Evolutionary conservation across 1,284 basidiomycete genomes (phyloP).

Genomic region (Xanthoconium separans): DNA sequence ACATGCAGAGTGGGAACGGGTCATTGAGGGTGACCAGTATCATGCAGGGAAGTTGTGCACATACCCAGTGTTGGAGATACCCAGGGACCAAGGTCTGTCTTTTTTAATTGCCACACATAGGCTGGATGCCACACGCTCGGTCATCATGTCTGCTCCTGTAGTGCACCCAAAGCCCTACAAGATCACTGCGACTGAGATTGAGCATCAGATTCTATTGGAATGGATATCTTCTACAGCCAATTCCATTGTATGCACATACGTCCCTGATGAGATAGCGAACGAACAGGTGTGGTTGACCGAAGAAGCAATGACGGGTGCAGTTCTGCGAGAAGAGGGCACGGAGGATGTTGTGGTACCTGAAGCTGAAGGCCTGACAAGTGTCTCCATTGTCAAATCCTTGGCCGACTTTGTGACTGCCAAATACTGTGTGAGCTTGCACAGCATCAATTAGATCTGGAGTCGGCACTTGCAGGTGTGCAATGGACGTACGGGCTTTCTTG

Average conservation of each 20-base stretch:
- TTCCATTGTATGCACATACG: conserved; percentile 85
- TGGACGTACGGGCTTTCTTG: too few species aligned
- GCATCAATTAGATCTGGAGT: too few species aligned
- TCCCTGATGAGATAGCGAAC: conserved; percentile 85
- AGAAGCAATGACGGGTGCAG: conserved; percentile 77
- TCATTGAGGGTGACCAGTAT: conserved; percentile 75
- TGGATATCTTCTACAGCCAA: conserved; percentile 73
- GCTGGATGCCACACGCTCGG: background rate
- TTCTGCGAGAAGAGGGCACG: conserved; percentile 30
- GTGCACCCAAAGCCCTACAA: conserved; percentile 41
- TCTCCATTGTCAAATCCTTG: too few species aligned
- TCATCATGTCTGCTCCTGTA: conserved; percentile 61
- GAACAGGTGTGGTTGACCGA: conserved; percentile 99
- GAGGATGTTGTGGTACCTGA: conserved; percentile 49
- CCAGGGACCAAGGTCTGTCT: conserved; percentile 73
- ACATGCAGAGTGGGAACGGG: conserved; percentile 46
- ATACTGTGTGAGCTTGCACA: too few species aligned
- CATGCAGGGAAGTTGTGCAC: conserved; percentile 87
- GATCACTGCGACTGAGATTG: conserved; percentile 60
- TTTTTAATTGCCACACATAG: background rate
- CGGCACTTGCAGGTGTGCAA: too few species aligned
- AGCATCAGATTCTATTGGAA: conserved; percentile 56
- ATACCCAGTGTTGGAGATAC: conserved; percentile 90
- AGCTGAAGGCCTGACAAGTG: too few species aligned
- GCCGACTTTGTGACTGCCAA: too few species aligned